Base-by-base conservation (phyloP, 2,329 filamentous ascomycete genomes). In the Venturia oleaginea region DNA sequence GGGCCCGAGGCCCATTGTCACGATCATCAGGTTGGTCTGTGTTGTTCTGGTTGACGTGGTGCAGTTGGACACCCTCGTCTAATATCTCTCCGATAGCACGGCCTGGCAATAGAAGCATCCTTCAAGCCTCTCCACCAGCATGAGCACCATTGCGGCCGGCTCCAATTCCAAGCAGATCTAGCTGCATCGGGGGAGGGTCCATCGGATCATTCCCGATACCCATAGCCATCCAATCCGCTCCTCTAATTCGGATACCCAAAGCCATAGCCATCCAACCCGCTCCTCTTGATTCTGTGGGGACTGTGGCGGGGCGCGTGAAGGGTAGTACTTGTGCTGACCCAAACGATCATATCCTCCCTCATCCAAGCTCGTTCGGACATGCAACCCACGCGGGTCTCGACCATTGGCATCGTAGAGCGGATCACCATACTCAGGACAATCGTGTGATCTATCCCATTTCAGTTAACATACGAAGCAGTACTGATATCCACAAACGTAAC, bases 401-500 rank as follows among this genome's bases (percentile, higher is more conserved):
- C 19, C 38, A 17, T 40, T 24, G 27, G 3, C 32, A 34, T 60
- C 57, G 13, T 60, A 60, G 15, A 17, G 13, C 5, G 57, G 57
- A 34, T 60, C 57, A 2, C 57, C 32, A 60, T 40, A 24, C 3
- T 38, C 22, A 11, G 57, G 57, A 19, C 57, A 60, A 13, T 37
- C 24, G 46, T 67, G 65, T 10, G 59, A 46, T 15, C 54, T 57
- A 6, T 13, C 27, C 65, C 64, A 68, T 1, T 13, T n/a, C 11
- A 65, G 57, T 22, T 66, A 48, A 37, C 68, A 69, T 7, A 68
- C 42, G 62, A 68, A 68, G 46, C 67, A 69, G 63, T 68, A 69
- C 4, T 67, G 7, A 27, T 62, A 24, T 13, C 61, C 37, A 24
- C 67, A 68, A 5, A n/a, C 19, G 22, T 66, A 69, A 8, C 30